Evolutionary conservation across 495 filamentous ascomycete genomes (phyloP), one percentile per base, ranked within the genome.

Genomic region (Penicillium bialowiezense): DNA sequence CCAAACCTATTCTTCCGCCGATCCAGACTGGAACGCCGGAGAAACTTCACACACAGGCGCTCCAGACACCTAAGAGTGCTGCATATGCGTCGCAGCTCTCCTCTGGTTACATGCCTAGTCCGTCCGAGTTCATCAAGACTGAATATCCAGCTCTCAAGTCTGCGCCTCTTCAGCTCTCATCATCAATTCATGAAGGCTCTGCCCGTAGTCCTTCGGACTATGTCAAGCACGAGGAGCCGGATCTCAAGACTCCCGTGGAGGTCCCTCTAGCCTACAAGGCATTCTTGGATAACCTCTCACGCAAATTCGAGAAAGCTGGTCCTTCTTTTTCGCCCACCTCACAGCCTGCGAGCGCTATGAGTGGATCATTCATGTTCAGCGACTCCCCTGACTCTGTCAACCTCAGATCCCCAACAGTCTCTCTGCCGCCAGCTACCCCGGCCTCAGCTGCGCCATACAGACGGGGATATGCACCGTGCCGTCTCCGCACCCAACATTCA

Each of bases 21-120:
- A 78, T 90, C 55, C 80, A 88, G 23, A 26, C 23, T 26, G n/a
- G n/a, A 5, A 28, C 24, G 9, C 4, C 9, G 24, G 24, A 28
- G 24, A 28, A 28, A 28, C 24, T 28, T 9, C 5, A 28, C 24
- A 28, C 24, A 28, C n/a, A n/a, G n/a, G n/a, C n/a, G n/a, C n/a
- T n/a, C n/a, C 23, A 26, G 68, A 95, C 90, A 29, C 90, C 90
- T 21, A 75, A 82, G 60, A 87, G 83, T 41, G 79, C 81, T 42
- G 86, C 84, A 46, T 89, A 92, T 58, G 89, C 90, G 17, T 89
- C 88, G 13, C 87, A 92, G 65, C 74, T 92, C 14, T 78, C 78
- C 35, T 50, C 48, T 40, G 55, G 54, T 48, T 48, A 49, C 15
- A 58, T 54, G 36, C 13, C 44, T 38, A 55, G 50, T 65, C 75